phyloP scores from a whole-genome alignment of 2,329 filamentous ascomycete species.

The Blumeria graminis region DNA sequence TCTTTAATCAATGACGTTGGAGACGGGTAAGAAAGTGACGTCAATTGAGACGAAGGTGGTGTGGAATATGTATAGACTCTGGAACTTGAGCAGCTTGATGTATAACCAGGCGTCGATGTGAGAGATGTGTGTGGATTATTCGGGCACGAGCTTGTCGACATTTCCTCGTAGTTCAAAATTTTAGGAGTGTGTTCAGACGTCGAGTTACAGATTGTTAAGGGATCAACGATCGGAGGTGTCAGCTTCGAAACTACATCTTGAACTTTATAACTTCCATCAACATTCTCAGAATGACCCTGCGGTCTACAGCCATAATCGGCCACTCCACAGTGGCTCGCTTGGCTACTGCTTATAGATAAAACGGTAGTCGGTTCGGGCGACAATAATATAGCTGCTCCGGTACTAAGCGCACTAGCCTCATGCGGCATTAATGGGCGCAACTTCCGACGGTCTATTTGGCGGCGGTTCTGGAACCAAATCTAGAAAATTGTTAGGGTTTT shows the following conservation, averaged over 20 bases:
- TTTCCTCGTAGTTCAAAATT: no score
- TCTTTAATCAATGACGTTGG: no score
- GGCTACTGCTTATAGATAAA: slow-evolving; percentile 8
- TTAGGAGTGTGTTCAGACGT: no score
- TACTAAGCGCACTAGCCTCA: slow-evolving; percentile 40
- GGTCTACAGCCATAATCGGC: neutral
- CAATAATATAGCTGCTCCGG: slow-evolving; percentile 18
- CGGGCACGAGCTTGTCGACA: no score
- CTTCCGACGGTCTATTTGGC: slow-evolving; percentile 80
- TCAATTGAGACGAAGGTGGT: no score
- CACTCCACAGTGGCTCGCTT: slow-evolving; percentile 5
- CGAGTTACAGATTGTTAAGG: no score
- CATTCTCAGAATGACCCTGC: neutral
- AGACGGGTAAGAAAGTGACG: no score
- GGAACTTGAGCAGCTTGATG: no score
- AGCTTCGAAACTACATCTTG: neutral
- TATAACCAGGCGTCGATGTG: no score
- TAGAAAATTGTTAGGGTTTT: slow-evolving; percentile 16
- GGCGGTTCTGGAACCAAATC: slow-evolving; percentile 96
- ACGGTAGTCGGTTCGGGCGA: slow-evolving; percentile 12
- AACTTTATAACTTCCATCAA: neutral
- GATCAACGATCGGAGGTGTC: no score
- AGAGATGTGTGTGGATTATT: no score
- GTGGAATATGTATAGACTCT: no score
- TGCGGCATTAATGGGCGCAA: slow-evolving; percentile 59